Evolutionary conservation across 2,329 filamentous ascomycete genomes (phyloP).

Genomic region (Coniochaeta hoffmannii): DNA sequence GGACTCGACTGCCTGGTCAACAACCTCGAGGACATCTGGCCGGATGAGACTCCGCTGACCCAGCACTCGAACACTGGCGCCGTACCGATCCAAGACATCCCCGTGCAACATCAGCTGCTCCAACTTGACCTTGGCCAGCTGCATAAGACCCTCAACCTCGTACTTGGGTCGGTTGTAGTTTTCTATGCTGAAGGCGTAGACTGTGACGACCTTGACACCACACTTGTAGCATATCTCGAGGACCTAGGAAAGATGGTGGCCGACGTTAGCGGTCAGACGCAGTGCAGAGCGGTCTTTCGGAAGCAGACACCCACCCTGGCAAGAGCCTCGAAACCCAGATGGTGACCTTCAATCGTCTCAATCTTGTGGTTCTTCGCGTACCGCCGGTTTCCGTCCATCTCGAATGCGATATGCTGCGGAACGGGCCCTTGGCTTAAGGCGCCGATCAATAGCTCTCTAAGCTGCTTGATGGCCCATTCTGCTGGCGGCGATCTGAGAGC

Average conservation of each 20-base stretch:
- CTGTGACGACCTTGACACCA: constrained; percentile 91
- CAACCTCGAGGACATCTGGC: constrained; percentile 79
- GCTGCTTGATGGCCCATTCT: constrained; percentile 75
- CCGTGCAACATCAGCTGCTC: constrained; percentile 88
- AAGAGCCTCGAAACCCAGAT: constrained; percentile 89
- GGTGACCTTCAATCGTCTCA: constrained; percentile 93
- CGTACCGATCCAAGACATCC: constrained; percentile 86
- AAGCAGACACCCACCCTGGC: constrained; percentile 58
- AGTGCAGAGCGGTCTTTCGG: background rate
- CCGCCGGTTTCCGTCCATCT: constrained; percentile 96
- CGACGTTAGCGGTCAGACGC: constrained; percentile 11
- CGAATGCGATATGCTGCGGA: constrained; percentile 94
- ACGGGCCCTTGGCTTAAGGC: constrained; percentile 85
- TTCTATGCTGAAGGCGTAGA: constrained; percentile 98
- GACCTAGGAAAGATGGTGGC: constrained; percentile 49
- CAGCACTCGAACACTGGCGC: constrained; percentile 76
- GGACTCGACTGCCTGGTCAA: constrained; percentile 78
- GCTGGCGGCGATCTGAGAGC: constrained; percentile 81
- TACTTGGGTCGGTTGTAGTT: constrained; percentile 97
- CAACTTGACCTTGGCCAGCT: constrained; percentile 93
- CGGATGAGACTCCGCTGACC: constrained; percentile 80
- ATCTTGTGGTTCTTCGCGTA: constrained; percentile 88
- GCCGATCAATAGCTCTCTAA: constrained; percentile 81
- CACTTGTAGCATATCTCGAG: constrained; percentile 98
- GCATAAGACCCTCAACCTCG: constrained; percentile 95